A percentile compares a stretch with the other conserved stretches of the same genome.
Conservation (phyloP, 2,329 filamentous ascomycete genomes). For the Sporothrix sp. region DNA sequence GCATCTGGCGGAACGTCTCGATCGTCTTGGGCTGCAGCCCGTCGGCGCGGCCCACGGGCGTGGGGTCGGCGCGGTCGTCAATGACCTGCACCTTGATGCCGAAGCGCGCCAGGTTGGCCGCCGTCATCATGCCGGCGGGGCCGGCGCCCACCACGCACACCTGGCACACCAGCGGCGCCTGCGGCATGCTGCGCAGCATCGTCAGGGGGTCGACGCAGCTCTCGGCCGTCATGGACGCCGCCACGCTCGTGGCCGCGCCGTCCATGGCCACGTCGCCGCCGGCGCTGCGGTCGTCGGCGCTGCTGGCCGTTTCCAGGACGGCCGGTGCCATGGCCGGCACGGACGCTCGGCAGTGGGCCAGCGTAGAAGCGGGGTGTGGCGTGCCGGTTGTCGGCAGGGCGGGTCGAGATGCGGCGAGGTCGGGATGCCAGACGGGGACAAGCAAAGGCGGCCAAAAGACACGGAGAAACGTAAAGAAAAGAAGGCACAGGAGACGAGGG, state of each 20-base stretch:
- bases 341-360: conserved; percentile 4
- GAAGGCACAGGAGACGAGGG: background rate
- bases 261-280: conserved; percentile 23
- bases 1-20: conserved; percentile 64
- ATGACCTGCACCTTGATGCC: conserved; percentile 31
- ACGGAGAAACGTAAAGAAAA: background rate
- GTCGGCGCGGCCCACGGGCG: conserved; percentile 48
- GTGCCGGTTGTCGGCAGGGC: background rate
- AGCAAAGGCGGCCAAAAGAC: background rate
- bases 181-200: conserved; percentile 32
- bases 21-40: conserved; percentile 70
- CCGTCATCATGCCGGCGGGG: conserved; percentile 44
- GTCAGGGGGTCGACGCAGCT: conserved; percentile 36
- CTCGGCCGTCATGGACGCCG: conserved; percentile 23
- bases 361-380: background rate
- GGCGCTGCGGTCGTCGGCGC: conserved; percentile 7
- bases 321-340: conserved; percentile 28
- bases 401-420: background rate
- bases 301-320: conserved; percentile 20
- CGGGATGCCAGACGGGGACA: no score
- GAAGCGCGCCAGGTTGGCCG: conserved; percentile 40
- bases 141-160: conserved; percentile 44
- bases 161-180: conserved; percentile 21
- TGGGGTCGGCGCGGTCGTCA: conserved; percentile 15
- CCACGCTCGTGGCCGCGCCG: conserved; percentile 23